These are phyloP conservation scores for Uromyces viciae-fabae DNA, from an alignment of 1,284 basidiomycete genomes.

Conservation along the genomic window DNA sequence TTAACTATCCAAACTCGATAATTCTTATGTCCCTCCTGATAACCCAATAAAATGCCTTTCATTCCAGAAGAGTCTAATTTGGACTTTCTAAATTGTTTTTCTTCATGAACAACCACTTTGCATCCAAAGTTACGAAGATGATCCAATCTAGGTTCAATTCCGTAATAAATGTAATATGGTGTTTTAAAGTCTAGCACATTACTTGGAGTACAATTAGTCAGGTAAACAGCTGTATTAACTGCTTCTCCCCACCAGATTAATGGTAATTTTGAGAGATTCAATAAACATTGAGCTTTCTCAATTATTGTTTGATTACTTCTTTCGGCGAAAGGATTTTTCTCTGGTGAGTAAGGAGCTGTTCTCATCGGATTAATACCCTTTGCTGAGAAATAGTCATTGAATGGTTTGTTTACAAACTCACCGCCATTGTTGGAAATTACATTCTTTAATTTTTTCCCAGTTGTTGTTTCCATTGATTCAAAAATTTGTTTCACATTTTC, in stretches of 20 bases:
- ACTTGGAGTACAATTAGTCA: background rate
- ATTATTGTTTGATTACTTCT: background rate
- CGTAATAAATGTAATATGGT: background rate
- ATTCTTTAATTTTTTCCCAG: background rate
- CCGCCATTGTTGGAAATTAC: background rate
- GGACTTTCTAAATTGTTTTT: background rate
- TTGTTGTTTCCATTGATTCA: background rate
- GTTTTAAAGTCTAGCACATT: background rate
- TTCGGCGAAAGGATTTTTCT: background rate
- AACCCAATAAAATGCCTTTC: background rate
- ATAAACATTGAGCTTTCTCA: background rate
- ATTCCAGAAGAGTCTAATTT: background rate
- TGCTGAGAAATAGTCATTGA: background rate
- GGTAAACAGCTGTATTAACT: background rate
- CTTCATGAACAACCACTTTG: background rate
- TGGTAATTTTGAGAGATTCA: background rate
- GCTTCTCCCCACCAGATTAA: slow-evolving; percentile 3
- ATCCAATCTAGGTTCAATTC: background rate
- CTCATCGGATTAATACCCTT: background rate
- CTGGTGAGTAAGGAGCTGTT: background rate
- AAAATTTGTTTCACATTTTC: background rate
- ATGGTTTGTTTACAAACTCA: slow-evolving; percentile 5
- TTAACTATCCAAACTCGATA: background rate
- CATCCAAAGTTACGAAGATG: slow-evolving; percentile 7
- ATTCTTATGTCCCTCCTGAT: slow-evolving; percentile 14